Conservation (phyloP, 192 early-diverging fungal species). For the Coemansia sp. region DNA sequence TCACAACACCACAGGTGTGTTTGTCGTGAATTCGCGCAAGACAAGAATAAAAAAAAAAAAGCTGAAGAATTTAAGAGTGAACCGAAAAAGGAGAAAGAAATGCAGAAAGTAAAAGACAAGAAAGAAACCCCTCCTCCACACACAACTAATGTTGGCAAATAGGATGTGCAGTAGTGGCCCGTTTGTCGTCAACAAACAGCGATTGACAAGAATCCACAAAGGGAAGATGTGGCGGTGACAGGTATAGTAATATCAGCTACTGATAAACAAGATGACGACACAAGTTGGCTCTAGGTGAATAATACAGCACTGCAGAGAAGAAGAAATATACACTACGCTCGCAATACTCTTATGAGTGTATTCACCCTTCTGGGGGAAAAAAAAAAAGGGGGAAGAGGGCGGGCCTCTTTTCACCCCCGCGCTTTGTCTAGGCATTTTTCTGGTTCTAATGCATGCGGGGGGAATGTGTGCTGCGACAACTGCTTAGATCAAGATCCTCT, state of each 20-base stretch:
- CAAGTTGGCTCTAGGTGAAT: neutral
- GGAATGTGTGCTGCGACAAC: neutral
- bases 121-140: neutral
- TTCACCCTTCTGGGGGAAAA: neutral
- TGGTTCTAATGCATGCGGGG: neutral
- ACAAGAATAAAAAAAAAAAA: neutral
- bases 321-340: neutral
- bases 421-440: constrained; percentile 1
- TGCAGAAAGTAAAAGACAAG: neutral
- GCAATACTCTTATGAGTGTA: neutral
- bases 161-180: neutral
- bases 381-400: neutral
- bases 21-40: neutral
- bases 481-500: neutral
- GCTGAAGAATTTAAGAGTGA: neutral
- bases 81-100: constrained; percentile 2
- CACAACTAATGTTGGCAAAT: neutral
- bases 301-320: neutral
- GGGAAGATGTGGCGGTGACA: neutral
- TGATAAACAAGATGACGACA: neutral
- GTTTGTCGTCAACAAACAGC: neutral
- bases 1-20: neutral
- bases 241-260: neutral
- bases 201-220: constrained; percentile 5
- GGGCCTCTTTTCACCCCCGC: neutral